Percentiles rank a stretch among this genome's conserved stretches.
Evolutionary conservation across 805 yeast species (phyloP).

Genomic region (Yamadazyma tumulicola): DNA sequence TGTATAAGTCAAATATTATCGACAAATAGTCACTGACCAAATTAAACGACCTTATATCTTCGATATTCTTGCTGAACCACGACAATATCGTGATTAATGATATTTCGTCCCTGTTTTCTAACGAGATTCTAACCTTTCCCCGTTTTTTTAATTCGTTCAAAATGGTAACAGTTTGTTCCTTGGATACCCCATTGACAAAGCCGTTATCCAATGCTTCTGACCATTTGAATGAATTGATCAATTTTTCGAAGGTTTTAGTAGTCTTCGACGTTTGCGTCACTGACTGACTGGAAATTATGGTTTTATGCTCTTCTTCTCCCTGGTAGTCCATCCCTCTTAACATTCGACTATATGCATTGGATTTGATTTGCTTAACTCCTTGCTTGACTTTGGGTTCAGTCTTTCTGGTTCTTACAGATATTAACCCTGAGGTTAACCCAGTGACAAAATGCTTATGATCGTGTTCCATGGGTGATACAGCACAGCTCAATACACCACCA

Average conservation of each 20-base stretch:
- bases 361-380: constrained; percentile 46
- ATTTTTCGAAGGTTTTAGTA: constrained; percentile 76
- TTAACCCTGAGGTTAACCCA: constrained; percentile 85
- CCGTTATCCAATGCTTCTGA: constrained; percentile 88
- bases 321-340: constrained; percentile 87
- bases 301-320: constrained; percentile 81
- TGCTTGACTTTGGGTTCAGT: constrained; percentile 55
- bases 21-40: constrained; percentile 67
- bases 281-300: constrained; percentile 53
- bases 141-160: constrained; percentile 81
- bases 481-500: constrained; percentile 86
- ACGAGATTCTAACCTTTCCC: constrained; percentile 82
- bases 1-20: constrained; percentile 71
- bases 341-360: constrained; percentile 72
- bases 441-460: constrained; percentile 77
- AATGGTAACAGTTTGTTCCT: constrained; percentile 78
- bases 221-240: constrained; percentile 87
- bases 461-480: constrained; percentile 70
- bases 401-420: constrained; percentile 85
- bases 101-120: constrained; percentile 80
- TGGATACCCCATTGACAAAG: constrained; percentile 70
- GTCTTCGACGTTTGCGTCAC: constrained; percentile 44
- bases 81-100: constrained; percentile 79
- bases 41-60: constrained; percentile 69
- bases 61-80: constrained; percentile 76